phyloP scores from a whole-genome alignment of 2,329 filamentous ascomycete genomes.

The Neoarthrinium moseri region DNA sequence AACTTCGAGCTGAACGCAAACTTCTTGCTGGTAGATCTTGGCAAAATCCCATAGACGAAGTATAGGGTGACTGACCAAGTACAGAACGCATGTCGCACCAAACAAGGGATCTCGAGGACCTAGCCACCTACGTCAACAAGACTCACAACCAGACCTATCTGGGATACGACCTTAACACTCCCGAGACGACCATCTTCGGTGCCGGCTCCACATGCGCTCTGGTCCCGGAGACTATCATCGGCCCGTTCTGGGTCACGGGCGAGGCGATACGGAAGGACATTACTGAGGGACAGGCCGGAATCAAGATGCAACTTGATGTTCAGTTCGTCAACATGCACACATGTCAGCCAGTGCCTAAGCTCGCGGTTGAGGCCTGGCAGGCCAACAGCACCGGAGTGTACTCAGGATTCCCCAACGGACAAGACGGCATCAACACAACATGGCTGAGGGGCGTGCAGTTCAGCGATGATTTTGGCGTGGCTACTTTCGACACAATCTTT shows the following conservation, averaged over 20 bases:
- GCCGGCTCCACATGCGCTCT: constrained; percentile 47
- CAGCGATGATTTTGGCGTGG: constrained; percentile 39
- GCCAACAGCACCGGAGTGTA: constrained; percentile 47
- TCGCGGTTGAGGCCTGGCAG: constrained; percentile 52
- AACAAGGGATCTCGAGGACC: constrained; percentile 5
- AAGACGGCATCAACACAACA: constrained; percentile 40
- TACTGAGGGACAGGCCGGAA: constrained; percentile 43
- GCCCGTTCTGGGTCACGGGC: constrained; percentile 55
- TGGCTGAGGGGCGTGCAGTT: constrained; percentile 40
- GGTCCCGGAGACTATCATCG: constrained; percentile 51
- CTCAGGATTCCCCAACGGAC: constrained; percentile 39
- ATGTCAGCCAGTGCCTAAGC: constrained; percentile 47
- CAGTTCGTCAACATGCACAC: constrained; percentile 54
- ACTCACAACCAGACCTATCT: constrained; percentile 1
- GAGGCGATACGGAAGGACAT: constrained; percentile 50
- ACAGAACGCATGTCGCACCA: constrained; percentile 4
- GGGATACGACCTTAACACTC: constrained; percentile 30
- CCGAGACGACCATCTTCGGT: constrained; percentile 35
- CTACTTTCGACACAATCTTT: constrained; percentile 39
- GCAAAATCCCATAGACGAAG: neutral
- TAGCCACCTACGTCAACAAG: neutral
- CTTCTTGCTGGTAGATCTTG: neutral
- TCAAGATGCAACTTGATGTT: constrained; percentile 48
- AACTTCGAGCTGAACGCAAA: neutral
- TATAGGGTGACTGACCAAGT: neutral